Conservation (phyloP, 2,329 filamentous ascomycete species). For the Rachicladosporium sp. region DNA sequence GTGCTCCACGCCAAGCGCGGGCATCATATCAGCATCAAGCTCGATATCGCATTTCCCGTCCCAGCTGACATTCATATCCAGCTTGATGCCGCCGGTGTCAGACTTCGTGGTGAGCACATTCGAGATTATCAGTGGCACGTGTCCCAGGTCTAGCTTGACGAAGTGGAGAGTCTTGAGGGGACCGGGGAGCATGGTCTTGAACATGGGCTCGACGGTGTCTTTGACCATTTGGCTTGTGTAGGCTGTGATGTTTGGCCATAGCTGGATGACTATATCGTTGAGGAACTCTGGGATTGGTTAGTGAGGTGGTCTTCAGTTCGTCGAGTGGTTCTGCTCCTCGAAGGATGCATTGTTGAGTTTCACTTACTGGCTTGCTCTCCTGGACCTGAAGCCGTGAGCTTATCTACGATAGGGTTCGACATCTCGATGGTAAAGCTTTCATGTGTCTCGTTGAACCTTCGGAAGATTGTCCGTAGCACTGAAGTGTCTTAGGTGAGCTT, state of each 20-base stretch:
- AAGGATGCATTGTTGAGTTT: too few species aligned
- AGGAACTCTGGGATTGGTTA: constrained; percentile 27
- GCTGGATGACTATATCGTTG: constrained; percentile 36
- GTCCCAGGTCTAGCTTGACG: constrained; percentile 35
- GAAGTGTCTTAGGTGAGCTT: too few species aligned
- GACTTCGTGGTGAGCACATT: constrained; percentile 35
- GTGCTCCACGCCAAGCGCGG: constrained; percentile 35
- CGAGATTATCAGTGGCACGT: constrained; percentile 23
- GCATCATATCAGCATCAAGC: constrained; percentile 32
- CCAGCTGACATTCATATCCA: constrained; percentile 38
- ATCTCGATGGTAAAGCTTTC: background rate
- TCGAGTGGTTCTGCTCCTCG: too few species aligned
- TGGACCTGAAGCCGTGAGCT: constrained; percentile 30
- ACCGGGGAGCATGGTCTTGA: constrained; percentile 34
- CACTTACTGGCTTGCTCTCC: constrained; percentile 27
- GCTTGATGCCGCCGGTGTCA: constrained; percentile 33
- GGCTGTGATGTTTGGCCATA: constrained; percentile 40
- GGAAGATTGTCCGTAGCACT: too few species aligned
- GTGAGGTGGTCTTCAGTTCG: too few species aligned
- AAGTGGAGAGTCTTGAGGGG: constrained; percentile 33
- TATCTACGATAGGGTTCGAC: constrained; percentile 26
- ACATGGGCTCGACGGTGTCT: constrained; percentile 37
- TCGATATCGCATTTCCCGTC: constrained; percentile 37
- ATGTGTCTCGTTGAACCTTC: too few species aligned
- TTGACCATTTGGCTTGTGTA: constrained; percentile 34